Percentiles rank a stretch among this genome's conserved stretches.
These are phyloP conservation scores for Acer campestre DNA, from an alignment of 345 rosid genomes.

Conservation along the genomic window DNA sequence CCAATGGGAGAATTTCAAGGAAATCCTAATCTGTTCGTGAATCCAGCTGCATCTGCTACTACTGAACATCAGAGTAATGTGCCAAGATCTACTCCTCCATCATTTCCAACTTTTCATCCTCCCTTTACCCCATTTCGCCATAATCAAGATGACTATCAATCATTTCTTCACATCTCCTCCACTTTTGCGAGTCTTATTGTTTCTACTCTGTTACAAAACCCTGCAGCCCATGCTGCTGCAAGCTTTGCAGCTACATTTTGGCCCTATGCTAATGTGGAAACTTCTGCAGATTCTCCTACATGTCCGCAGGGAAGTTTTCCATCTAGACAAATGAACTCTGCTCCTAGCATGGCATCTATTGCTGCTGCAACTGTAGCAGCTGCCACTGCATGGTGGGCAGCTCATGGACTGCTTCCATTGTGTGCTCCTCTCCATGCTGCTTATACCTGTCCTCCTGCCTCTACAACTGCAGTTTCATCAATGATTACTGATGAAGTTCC, in stretches of 20 bases:
- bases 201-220: conserved; percentile 77
- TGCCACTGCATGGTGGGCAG: conserved; percentile 99
- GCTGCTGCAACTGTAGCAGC: conserved; percentile 95
- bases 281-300: conserved; percentile 51
- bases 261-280: conserved; percentile 64
- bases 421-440: conserved; percentile 69
- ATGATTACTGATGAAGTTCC: conserved; percentile 39
- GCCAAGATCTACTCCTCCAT: conserved; percentile 43
- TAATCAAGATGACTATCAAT: conserved; percentile 66
- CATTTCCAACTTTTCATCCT: conserved; percentile 60
- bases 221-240: conserved; percentile 85
- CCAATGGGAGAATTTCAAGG: conserved; percentile 50
- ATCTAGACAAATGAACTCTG: conserved; percentile 48
- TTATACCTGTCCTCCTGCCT: conserved; percentile 52
- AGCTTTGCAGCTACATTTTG: conserved; percentile 77
- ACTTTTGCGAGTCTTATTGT: conserved; percentile 70
- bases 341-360: conserved; percentile 69
- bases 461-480: conserved; percentile 45
- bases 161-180: conserved; percentile 73
- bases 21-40: conserved; percentile 37
- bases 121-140: conserved; percentile 44
- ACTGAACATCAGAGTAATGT: conserved; percentile 47
- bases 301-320: conserved; percentile 42
- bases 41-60: conserved; percentile 59
- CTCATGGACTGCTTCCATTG: conserved; percentile 81